These are phyloP conservation scores for Scutellaria galericulata DNA, from an alignment of 257 asterid species.

Conservation along the genomic window DNA sequence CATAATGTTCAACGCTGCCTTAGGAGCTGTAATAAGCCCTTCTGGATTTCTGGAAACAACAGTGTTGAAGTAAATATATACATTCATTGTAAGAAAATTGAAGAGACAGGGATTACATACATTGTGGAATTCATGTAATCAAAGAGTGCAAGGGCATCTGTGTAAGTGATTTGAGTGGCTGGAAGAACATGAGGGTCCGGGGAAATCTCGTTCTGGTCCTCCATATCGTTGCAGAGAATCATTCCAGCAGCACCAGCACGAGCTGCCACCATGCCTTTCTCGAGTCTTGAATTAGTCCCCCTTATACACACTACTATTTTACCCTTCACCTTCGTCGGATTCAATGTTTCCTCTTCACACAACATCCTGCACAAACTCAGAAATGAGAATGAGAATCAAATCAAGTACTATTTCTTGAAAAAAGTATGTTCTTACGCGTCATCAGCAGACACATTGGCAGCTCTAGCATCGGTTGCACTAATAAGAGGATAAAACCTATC, in stretches of 20 bases:
- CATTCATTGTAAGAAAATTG: too few relatives aligned
- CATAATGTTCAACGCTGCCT: constrained; percentile 17
- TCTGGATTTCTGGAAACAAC: constrained; percentile 44
- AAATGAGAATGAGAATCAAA: neutral
- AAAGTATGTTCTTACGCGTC: constrained; percentile 49
- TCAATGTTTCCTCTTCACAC: constrained; percentile 49
- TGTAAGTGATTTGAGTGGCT: constrained; percentile 52
- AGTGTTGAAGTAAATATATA: too few relatives aligned
- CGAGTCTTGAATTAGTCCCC: constrained; percentile 43
- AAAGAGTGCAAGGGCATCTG: constrained; percentile 47
- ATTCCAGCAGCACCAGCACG: constrained; percentile 71
- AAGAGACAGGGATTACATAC: constrained; percentile 20
- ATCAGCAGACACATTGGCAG: constrained; percentile 31
- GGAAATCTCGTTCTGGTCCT: constrained; percentile 30
- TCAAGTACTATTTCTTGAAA: neutral
- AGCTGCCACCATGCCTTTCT: constrained; percentile 47
- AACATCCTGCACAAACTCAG: constrained; percentile 41
- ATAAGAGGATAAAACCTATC: constrained; percentile 44
- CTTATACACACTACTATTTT: constrained; percentile 64
- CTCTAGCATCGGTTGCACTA: constrained; percentile 41
- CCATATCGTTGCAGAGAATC: constrained; percentile 52
- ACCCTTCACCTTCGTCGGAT: constrained; percentile 53
- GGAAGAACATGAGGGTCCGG: constrained; percentile 61
- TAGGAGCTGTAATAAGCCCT: constrained; percentile 52
- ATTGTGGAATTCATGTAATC: constrained; percentile 48